A percentile compares a stretch with the other conserved stretches of the same genome.
These are phyloP conservation scores for Coniella lustricola DNA, from an alignment of 2,329 filamentous ascomycete genomes.

Conservation along the genomic window DNA sequence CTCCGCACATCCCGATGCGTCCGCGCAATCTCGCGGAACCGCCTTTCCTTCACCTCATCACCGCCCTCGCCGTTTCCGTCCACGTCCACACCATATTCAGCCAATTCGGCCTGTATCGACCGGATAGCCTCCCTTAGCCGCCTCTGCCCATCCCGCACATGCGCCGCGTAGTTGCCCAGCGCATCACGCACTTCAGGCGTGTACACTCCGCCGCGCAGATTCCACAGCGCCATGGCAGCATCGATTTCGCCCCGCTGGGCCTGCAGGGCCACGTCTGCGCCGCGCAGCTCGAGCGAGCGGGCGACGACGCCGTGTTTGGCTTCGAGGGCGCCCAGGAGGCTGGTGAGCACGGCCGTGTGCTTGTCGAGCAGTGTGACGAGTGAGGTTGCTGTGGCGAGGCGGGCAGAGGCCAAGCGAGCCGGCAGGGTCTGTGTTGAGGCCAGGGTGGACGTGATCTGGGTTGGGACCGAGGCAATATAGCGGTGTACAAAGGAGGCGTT, in stretches of 20 bases:
- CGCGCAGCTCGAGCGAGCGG: slow-evolving; percentile 44
- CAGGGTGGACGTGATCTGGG: slow-evolving; percentile 30
- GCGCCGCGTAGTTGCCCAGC: slow-evolving; percentile 39
- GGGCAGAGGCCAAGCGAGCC: slow-evolving; percentile 29
- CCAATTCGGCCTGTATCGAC: slow-evolving; percentile 36
- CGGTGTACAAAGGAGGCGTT: slow-evolving; percentile 54
- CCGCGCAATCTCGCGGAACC: slow-evolving; percentile 47
- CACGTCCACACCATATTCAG: slow-evolving; percentile 39
- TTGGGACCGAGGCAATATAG: slow-evolving; percentile 41
- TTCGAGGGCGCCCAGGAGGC: slow-evolving; percentile 45
- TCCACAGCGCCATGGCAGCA: slow-evolving; percentile 28
- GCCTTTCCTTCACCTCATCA: slow-evolving; percentile 36
- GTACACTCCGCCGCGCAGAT: slow-evolving; percentile 36
- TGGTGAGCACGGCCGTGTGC: slow-evolving; percentile 32
- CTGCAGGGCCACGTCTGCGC: slow-evolving; percentile 35
- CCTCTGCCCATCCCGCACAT: slow-evolving; percentile 41
- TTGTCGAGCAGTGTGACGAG: slow-evolving; percentile 33
- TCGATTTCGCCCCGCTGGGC: slow-evolving; percentile 36
- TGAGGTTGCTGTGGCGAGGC: slow-evolving; percentile 31
- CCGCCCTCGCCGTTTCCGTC: slow-evolving; percentile 7
- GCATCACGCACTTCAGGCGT: slow-evolving; percentile 35
- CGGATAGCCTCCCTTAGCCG: slow-evolving; percentile 38
- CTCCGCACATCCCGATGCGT: slow-evolving; percentile 43
- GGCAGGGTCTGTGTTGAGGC: slow-evolving; percentile 25
- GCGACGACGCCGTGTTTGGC: slow-evolving; percentile 48